A percentile compares a stretch with the other conserved stretches of the same genome.
phyloP scores from a whole-genome alignment of 2,329 filamentous ascomycete species.

The Dothideomycetes sp. region DNA sequence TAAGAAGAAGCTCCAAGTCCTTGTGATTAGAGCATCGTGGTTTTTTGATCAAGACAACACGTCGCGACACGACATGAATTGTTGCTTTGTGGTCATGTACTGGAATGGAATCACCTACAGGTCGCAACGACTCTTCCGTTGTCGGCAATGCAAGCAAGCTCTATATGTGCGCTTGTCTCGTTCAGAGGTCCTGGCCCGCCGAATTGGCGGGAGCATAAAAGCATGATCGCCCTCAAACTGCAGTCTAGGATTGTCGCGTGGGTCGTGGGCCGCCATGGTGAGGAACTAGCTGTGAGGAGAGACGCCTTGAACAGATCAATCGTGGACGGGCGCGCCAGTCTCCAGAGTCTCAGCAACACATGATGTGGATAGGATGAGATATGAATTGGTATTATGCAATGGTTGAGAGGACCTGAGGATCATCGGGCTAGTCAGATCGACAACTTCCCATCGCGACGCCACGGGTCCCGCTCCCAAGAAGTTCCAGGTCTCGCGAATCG shows the following conservation, averaged over 20 bases:
- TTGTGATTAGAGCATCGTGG: background rate
- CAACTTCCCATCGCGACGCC: no score
- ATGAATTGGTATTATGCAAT: no score
- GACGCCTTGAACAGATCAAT: no score
- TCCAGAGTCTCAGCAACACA: no score
- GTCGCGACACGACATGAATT: background rate
- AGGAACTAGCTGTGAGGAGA: no score
- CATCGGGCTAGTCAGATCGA: no score
- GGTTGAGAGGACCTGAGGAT: no score
- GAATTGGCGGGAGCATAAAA: conserved; percentile 12
- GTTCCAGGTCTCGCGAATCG: no score
- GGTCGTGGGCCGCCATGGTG: conserved; percentile 5
- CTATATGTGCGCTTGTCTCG: conserved; percentile 27
- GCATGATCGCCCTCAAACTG: conserved; percentile 9
- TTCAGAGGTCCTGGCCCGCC: conserved; percentile 17
- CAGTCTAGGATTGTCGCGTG: conserved; percentile 9
- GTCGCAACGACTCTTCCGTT: conserved; percentile 27
- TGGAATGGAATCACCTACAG: conserved; percentile 19
- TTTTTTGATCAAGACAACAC: background rate
- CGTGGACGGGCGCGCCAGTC: no score
- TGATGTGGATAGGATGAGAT: no score
- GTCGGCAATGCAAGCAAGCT: conserved; percentile 26
- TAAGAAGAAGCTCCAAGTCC: no score
- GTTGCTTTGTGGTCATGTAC: background rate
- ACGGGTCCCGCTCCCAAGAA: no score